phyloP scores from a whole-genome alignment of 768 basidiomycete species.

The Tricholoma saponaceum region DNA sequence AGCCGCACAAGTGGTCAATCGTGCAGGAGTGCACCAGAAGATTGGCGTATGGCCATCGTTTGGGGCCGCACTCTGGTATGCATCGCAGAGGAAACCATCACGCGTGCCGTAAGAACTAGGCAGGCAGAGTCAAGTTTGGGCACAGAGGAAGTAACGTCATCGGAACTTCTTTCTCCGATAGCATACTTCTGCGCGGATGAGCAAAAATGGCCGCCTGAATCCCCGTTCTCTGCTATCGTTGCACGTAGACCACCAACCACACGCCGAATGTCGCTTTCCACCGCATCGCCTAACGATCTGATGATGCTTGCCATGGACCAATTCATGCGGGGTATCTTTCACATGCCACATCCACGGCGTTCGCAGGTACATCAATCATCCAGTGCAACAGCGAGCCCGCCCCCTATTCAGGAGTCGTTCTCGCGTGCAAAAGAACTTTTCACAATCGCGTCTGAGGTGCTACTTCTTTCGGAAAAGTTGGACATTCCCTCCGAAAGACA shows the following conservation, averaged over 20 bases:
- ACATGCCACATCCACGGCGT: constrained; percentile 56
- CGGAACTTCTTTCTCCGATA: constrained; percentile 1
- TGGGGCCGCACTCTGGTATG: constrained; percentile 65
- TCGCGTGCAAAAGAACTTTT: constrained; percentile 57
- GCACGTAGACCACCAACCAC: constrained; percentile 47
- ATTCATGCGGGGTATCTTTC: constrained; percentile 64
- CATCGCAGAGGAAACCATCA: constrained; percentile 50
- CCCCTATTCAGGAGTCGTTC: constrained; percentile 30
- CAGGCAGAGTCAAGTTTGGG: constrained; percentile 10
- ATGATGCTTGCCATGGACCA: constrained; percentile 64
- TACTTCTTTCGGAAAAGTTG: constrained; percentile 57
- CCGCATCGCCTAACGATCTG: constrained; percentile 44
- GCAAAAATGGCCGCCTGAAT: constrained; percentile 47
- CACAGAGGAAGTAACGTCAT: not conserved
- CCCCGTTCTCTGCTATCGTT: constrained; percentile 48
- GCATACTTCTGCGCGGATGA: constrained; percentile 29
- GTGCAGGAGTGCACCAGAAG: constrained; percentile 34
- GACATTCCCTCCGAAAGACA: constrained; percentile 38
- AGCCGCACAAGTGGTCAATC: constrained; percentile 33
- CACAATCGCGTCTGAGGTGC: constrained; percentile 59
- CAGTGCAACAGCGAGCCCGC: constrained; percentile 9
- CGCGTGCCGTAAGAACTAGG: constrained; percentile 18
- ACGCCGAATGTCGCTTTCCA: constrained; percentile 40
- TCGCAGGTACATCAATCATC: constrained; percentile 5
- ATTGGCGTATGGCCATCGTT: constrained; percentile 66